Conservation (phyloP, 1,139 yeast species). For the Pichia sp. region DNA sequence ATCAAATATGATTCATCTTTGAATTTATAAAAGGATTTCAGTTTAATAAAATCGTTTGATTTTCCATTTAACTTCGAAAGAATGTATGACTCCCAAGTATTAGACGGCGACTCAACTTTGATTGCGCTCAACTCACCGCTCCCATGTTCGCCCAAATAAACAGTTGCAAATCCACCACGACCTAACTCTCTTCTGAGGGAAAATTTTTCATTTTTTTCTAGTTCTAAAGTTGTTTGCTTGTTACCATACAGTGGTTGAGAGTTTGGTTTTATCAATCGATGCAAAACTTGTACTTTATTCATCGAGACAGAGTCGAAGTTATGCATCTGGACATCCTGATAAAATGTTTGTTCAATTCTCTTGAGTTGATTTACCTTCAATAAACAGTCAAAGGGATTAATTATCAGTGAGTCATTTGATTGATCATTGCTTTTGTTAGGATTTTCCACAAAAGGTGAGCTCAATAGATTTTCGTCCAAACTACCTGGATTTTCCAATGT, state of each 20-base stretch:
- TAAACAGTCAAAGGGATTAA: slow-evolving; percentile 6
- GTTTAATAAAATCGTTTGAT: slow-evolving; percentile 40
- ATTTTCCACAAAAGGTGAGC: slow-evolving; percentile 49
- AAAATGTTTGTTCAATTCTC: slow-evolving; percentile 26
- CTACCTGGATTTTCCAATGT: not conserved
- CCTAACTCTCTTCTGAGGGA: slow-evolving; percentile 65
- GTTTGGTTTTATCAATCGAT: slow-evolving; percentile 52
- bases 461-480: slow-evolving; percentile 29
- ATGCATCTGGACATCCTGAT: slow-evolving; percentile 25
- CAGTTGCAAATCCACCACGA: slow-evolving; percentile 76
- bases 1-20: slow-evolving; percentile 73
- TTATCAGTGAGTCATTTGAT: not conserved
- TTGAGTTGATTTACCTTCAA: slow-evolving; percentile 32
- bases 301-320: slow-evolving; percentile 11
- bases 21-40: slow-evolving; percentile 53
- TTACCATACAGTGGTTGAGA: slow-evolving; percentile 37
- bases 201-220: slow-evolving; percentile 43
- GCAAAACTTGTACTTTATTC: slow-evolving; percentile 34
- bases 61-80: slow-evolving; percentile 51
- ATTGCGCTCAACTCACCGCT: slow-evolving; percentile 60
- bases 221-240: slow-evolving; percentile 43
- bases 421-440: too few species aligned
- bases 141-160: slow-evolving; percentile 68
- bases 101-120: slow-evolving; percentile 68
- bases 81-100: slow-evolving; percentile 81